Evolutionary conservation across 805 yeast genomes (phyloP), one percentile per base, ranked within the genome.

Genomic region (Myxozyma kluyveri): DNA sequence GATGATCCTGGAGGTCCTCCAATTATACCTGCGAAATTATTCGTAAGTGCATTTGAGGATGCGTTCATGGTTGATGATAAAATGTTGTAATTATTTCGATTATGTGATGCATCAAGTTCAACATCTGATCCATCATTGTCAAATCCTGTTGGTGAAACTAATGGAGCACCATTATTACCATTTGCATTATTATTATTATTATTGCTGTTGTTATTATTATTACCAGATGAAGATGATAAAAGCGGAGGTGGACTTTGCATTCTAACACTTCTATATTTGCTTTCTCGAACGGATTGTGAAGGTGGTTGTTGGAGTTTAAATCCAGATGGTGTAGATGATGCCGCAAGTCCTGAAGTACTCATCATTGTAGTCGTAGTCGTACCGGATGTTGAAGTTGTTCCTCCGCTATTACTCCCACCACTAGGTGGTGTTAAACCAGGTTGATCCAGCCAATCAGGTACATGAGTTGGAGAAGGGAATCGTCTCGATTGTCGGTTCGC

Each of bases 391-490:
- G n/a, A 10, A 4, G 40, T 32, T 22, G 7, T 9, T 17, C 17
- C 21, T 6, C 18, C 17, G 22, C 24, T 5, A 19, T 10, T 12
- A 33, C 17, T 19, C 9, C 3, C 10, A 9, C 36, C 27, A 0
- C 42, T 36, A 1, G 51, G 38, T 7, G 45, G 45, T n/a, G 56
- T 49, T 21, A 45, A 32, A 17, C 40, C 18, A 1, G 56, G 29
- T 17, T 45, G 46, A 23, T 43, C 54, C 23, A 48, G 67, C 63
- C 47, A 61, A 51, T 26, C 56, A 37, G 48, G 54, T 31, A 12
- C 55, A 52, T 45, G 59, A 27, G 42, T 42, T 12, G 42, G 61
- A 23, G 50, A 57, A 14, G 27, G 33, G 33, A 52, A 22, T 38
- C 37, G 27, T n/a, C 14, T 39, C n/a, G 23, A 4, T 14, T 12